Base-by-base conservation (phyloP, 1,284 basidiomycete species). In the Volvariella surrecta region DNA sequence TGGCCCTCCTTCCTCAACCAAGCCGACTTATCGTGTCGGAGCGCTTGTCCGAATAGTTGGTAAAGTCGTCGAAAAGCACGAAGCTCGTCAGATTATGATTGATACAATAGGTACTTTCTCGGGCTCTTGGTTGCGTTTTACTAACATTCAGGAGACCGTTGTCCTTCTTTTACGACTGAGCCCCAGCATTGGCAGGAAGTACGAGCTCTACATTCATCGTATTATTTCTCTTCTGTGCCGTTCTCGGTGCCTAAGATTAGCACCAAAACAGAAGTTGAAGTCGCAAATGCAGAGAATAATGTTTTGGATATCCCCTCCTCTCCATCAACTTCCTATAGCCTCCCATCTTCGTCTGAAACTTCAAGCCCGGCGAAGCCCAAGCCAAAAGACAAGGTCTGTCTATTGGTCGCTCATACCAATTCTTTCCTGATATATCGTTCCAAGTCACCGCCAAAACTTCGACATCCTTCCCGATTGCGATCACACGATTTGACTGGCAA, bases 401-500 rank as follows among this genome's bases (percentile, higher is more conserved):
- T 13, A 16, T 22, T 21, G 18, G 11, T 22, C 24, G 24, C 13
- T 42, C 32, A 22, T 39, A 18, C 31, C 10, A 21, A 32, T 19
- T 4, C 20, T 43, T 15, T 38, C 15, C 13, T 20, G 21, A 18
- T 24, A 21, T 38, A 22, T 40, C 40, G 3, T 41, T 30, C 34
- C 3, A 40, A 72, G 67, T 67, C 70, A 3, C 67, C 67, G 3
- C 62, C 63, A 1, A 73, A 70, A 48, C 63, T 87, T 24, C 76
- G 81, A 28, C 82, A 87, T 57, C 85, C 83, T 1, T 77, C 78
- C 0, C 68, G 77, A 24, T 58, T 87, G 15, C 79, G 71, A 41
- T 72, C 75, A 0, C 66, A 67, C 13, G 80, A 86, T 45, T 70
- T 88, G 30, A 85, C 74, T 1, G 68, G 64, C 4, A 79, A 79